Percentiles rank a stretch among this genome's conserved stretches.
Evolutionary conservation across 2,329 filamentous ascomycete genomes (phyloP).

Genomic region (Tricladium varicosporioides): DNA sequence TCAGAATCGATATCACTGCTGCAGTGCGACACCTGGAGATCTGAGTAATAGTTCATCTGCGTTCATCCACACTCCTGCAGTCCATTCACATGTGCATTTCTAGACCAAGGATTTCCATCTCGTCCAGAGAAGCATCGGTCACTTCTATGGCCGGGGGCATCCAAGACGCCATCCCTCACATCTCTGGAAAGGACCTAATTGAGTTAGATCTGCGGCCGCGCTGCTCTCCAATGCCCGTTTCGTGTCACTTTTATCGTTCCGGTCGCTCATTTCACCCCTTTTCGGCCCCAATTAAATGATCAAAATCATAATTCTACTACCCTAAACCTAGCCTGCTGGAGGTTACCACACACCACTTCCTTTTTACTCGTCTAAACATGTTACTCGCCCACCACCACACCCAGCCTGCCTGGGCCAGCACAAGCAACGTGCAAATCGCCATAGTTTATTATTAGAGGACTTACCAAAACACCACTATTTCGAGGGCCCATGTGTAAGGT

Average conservation of each 20-base stretch:
- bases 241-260: neutral
- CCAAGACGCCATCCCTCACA: neutral
- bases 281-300: slow-evolving; percentile 1
- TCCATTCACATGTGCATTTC: neutral
- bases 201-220: neutral
- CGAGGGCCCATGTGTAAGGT: slow-evolving; percentile 6
- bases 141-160: slow-evolving; percentile 1
- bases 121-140: neutral
- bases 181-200: too few relatives aligned
- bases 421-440: too few relatives aligned
- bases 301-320: neutral
- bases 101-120: neutral
- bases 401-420: neutral
- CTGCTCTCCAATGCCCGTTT: slow-evolving; percentile 7
- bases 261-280: slow-evolving; percentile 4
- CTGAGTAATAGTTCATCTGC: too few relatives aligned
- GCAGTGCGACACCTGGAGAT: too few relatives aligned
- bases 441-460: too few relatives aligned
- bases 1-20: too few relatives aligned
- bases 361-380: slow-evolving; percentile 13
- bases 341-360: neutral
- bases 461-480: slow-evolving; percentile 1
- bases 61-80: too few relatives aligned
- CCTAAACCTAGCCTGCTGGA: neutral
- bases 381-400: slow-evolving; percentile 5